Evolutionary conservation across 331 rosid species (phyloP).

Genomic region (Malus hybrid): DNA sequence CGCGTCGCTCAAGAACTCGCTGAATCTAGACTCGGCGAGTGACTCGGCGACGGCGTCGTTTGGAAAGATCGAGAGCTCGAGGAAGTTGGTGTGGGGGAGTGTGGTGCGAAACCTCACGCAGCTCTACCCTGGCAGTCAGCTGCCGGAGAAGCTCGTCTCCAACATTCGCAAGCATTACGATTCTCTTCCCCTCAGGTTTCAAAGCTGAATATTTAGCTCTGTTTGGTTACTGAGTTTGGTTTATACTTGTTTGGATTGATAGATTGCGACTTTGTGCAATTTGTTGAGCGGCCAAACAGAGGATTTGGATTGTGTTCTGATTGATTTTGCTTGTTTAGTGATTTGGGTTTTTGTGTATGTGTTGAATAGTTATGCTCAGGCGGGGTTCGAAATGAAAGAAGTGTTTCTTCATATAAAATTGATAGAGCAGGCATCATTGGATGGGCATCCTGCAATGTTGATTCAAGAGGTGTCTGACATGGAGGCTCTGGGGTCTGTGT

Average conservation of each 20-base stretch:
- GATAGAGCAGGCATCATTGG: slow-evolving; percentile 64
- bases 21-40: slow-evolving; percentile 58
- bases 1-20: slow-evolving; percentile 62
- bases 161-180: slow-evolving; percentile 87
- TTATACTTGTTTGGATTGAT: background rate
- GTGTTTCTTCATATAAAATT: slow-evolving; percentile 86
- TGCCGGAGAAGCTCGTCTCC: slow-evolving; percentile 87
- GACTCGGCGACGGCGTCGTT: slow-evolving; percentile 38
- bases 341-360: background rate
- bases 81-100: slow-evolving; percentile 74
- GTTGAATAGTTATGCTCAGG: slow-evolving; percentile 73
- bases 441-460: slow-evolving; percentile 71
- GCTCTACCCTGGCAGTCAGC: slow-evolving; percentile 86
- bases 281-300: slow-evolving; percentile 2
- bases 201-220: background rate
- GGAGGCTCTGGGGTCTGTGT: slow-evolving; percentile 52
- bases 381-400: slow-evolving; percentile 86
- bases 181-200: slow-evolving; percentile 81
- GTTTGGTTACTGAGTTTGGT: slow-evolving; percentile 12
- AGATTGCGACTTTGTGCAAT: background rate
- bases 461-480: slow-evolving; percentile 58
- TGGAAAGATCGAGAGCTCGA: slow-evolving; percentile 38
- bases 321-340: background rate
- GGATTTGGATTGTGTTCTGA: background rate
- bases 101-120: slow-evolving; percentile 78